These are phyloP conservation scores for Elongisporangium senticosum DNA, from an alignment of 352 stramenopile genomes.

Conservation along the genomic window DNA sequence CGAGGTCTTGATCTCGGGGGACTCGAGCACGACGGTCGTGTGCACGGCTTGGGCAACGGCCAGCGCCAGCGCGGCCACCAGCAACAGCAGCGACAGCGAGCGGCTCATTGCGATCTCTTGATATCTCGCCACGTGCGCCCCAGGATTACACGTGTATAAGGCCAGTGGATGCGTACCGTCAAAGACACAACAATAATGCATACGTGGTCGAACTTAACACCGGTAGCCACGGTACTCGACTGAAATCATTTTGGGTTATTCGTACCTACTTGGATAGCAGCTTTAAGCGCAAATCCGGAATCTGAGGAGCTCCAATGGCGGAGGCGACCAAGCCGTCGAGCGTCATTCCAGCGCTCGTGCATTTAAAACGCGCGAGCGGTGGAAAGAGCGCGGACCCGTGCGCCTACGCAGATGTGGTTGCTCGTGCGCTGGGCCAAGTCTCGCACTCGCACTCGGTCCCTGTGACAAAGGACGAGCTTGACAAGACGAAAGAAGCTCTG, in stretches of 20 bases:
- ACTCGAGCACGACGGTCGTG: conserved; percentile 69
- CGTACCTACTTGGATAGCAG: background rate
- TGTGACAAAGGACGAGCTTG: conserved; percentile 28
- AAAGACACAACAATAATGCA: background rate
- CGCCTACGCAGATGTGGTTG: conserved; percentile 29
- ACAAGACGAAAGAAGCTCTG: conserved; percentile 31
- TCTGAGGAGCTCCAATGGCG: background rate
- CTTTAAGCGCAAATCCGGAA: background rate
- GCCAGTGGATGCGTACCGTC: background rate
- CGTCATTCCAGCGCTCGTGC: conserved; percentile 3
- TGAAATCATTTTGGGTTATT: no score
- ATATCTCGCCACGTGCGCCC: background rate
- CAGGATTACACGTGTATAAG: background rate
- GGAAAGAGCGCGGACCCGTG: conserved; percentile 4
- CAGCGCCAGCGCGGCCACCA: conserved; percentile 10
- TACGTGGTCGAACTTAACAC: no score
- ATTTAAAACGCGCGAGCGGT: conserved; percentile 1
- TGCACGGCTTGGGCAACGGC: conserved; percentile 27
- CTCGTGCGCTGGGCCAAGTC: conserved; percentile 26
- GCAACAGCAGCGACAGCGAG: background rate
- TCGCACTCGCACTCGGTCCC: conserved; percentile 45
- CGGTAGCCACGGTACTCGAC: no score
- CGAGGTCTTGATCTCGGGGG: conserved; percentile 44
- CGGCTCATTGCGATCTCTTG: background rate
- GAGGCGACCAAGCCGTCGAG: background rate